Evolutionary conservation across 2,329 filamentous ascomycete species (phyloP).

Genomic region (Penicillium sclerotiorum): DNA sequence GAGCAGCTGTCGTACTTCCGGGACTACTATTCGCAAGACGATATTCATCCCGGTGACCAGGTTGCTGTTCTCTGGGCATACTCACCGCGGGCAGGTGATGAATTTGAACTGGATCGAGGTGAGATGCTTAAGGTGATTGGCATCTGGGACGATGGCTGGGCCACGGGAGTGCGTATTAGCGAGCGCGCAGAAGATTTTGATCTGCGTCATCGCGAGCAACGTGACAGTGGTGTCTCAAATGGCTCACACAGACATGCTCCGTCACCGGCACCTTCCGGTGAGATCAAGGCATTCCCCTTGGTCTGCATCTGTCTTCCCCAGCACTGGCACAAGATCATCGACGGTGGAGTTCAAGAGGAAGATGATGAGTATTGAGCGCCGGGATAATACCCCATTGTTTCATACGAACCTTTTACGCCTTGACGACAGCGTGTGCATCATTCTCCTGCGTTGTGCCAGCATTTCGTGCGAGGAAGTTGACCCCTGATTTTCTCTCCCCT

Average conservation of each 20-base stretch:
- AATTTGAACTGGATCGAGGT: constrained; percentile 89
- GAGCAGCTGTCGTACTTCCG: constrained; percentile 97
- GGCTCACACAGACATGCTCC: constrained; percentile 63
- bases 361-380: constrained; percentile 29
- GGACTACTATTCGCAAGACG: constrained; percentile 97
- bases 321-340: constrained; percentile 96
- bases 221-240: constrained; percentile 92
- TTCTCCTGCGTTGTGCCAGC: constrained; percentile 19
- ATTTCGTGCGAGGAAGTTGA: constrained; percentile 14
- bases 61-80: constrained; percentile 96
- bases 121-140: constrained; percentile 98
- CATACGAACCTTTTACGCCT: constrained; percentile 38
- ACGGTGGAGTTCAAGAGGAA: constrained; percentile 64
- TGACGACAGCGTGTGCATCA: constrained; percentile 40
- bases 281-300: constrained; percentile 96
- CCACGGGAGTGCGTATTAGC: constrained; percentile 81
- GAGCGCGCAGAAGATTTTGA: constrained; percentile 91
- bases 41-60: constrained; percentile 87
- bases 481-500: constrained; percentile 11
- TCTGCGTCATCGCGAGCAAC: constrained; percentile 70
- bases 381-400: constrained; percentile 18
- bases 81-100: constrained; percentile 87
- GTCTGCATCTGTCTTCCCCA: constrained; percentile 95
- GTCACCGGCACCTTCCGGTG: constrained; percentile 69
- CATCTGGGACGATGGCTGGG: constrained; percentile 99